Evolutionary conservation across 192 early-diverging fungal species (phyloP), one percentile per base, ranked within the genome.

Genomic region (Linnemannia zychae): DNA sequence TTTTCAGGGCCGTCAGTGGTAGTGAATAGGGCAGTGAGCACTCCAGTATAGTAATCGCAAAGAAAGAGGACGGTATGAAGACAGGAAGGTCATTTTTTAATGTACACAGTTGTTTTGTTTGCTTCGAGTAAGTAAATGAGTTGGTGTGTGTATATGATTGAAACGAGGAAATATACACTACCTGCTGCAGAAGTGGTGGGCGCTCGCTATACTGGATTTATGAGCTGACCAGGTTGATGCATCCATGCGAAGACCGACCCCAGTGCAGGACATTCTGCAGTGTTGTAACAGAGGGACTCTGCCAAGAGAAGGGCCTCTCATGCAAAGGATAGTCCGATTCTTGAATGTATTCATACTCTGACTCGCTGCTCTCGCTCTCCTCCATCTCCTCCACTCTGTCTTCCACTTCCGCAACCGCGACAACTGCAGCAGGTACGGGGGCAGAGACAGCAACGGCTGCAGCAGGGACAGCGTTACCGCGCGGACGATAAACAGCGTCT

Each of bases 181-280:
- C 24, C 57, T 13, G 15, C 13, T 31, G 3, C 24, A 12, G 57
- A 63, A 28, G 31, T 24, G 0, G 57, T n/a, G 24, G 24, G 53
- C 53, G 53, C 53, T 57, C 12, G 57, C 57, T 52, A 33, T 11
- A 13, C 57, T 63, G 67, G 36, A 68, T 44, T 44, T 76, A 76
- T 28, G 75, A 67, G 33, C 38, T 81, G 4, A 67, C 70, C 37
- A 82, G 60, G 74, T 82, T 72, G 68, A 82, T 72, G 50, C 68
- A 82, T 48, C 80, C 80, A 57, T 82, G 80, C 44, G 60, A 72
- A 7, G 80, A 82, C 17, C 80, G 50, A 28, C 80, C 80, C 80
- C 80, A 82, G 67, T 82, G 47, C 18, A 82, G 60, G 52, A 72
- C 66, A 76, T 82, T 82, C 18, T 71, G 73, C 67, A 49, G 49